A percentile compares a stretch with the other conserved stretches of the same genome.
phyloP scores from a whole-genome alignment of 2,329 filamentous ascomycete species.

The Colletotrichum salicis region DNA sequence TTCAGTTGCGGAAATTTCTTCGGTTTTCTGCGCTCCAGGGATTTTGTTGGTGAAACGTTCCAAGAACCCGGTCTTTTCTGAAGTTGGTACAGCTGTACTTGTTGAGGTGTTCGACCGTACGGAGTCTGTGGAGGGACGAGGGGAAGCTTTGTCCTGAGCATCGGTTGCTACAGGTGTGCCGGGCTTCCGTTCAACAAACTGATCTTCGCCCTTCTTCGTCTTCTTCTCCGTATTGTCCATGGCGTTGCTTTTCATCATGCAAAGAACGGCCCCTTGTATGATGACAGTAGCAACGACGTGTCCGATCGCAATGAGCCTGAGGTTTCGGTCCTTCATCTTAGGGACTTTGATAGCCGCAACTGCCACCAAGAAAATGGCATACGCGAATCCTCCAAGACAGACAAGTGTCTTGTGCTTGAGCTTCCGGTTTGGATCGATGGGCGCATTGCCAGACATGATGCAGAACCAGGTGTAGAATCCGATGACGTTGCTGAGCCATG shows the following conservation, averaged over 20 bases:
- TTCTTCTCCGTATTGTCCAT: neutral
- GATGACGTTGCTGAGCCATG: neutral
- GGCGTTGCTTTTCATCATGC: neutral
- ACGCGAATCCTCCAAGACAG: neutral
- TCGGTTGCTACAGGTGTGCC: too few species aligned
- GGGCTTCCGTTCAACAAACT: neutral
- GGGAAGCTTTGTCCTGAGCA: neutral
- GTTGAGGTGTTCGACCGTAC: neutral
- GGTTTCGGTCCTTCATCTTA: neutral
- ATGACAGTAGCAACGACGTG: neutral
- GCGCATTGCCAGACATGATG: neutral
- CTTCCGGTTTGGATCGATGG: neutral
- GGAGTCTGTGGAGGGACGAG: neutral
- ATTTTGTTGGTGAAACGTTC: neutral
- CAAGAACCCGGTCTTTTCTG: neutral
- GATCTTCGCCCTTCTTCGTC: neutral
- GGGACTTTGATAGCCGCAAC: neutral
- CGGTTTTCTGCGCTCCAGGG: neutral
- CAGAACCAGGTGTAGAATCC: neutral
- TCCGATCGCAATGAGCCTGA: neutral
- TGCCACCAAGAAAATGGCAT: neutral
- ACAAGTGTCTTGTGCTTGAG: slow-evolving; percentile 1
- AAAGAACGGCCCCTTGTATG: neutral
- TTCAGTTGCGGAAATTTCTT: neutral
- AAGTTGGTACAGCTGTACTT: neutral